phyloP scores from a whole-genome alignment of 352 stramenopile species.

The Pythium utonaiense region DNA sequence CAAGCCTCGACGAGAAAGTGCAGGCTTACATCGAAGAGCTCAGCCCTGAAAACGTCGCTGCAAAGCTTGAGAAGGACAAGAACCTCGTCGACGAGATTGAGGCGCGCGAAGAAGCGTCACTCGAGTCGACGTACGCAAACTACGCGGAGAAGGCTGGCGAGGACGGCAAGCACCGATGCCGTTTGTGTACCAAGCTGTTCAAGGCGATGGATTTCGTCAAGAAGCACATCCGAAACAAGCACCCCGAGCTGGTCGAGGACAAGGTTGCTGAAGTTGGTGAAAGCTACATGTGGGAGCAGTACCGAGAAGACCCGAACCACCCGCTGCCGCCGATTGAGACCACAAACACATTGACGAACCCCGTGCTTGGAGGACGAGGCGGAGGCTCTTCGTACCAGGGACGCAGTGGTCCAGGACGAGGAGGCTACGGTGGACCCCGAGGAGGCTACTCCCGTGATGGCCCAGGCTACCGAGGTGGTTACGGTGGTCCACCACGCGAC shows the following conservation, averaged over 20 bases:
- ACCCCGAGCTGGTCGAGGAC: slow-evolving; percentile 77
- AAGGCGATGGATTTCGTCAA: slow-evolving; percentile 87
- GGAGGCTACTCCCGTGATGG: slow-evolving; percentile 52
- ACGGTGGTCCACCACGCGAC: slow-evolving; percentile 45
- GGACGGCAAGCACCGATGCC: slow-evolving; percentile 78
- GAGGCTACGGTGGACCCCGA: slow-evolving; percentile 28
- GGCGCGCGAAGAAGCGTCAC: slow-evolving; percentile 55
- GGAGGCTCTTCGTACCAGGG: slow-evolving; percentile 26
- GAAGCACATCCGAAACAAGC: slow-evolving; percentile 88
- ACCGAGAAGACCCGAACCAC: slow-evolving; percentile 77
- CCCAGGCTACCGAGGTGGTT: slow-evolving; percentile 46
- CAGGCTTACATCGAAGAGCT: slow-evolving; percentile 63
- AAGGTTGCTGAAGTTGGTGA: slow-evolving; percentile 79
- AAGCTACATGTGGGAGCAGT: slow-evolving; percentile 87
- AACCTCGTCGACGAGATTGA: slow-evolving; percentile 78
- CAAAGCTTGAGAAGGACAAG: slow-evolving; percentile 50
- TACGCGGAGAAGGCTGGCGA: slow-evolving; percentile 83
- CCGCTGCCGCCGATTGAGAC: slow-evolving; percentile 71
- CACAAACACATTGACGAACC: slow-evolving; percentile 56
- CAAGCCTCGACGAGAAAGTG: slow-evolving; percentile 74
- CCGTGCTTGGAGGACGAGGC: slow-evolving; percentile 44
- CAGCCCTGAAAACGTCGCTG: slow-evolving; percentile 38
- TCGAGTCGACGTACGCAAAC: slow-evolving; percentile 76
- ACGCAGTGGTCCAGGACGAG: slow-evolving; percentile 19
- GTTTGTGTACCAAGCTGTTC: slow-evolving; percentile 86